A percentile compares a stretch with the other conserved stretches of the same genome.
Evolutionary conservation across 768 basidiomycete species (phyloP).

Genomic region (Leccinum uliginosum): DNA sequence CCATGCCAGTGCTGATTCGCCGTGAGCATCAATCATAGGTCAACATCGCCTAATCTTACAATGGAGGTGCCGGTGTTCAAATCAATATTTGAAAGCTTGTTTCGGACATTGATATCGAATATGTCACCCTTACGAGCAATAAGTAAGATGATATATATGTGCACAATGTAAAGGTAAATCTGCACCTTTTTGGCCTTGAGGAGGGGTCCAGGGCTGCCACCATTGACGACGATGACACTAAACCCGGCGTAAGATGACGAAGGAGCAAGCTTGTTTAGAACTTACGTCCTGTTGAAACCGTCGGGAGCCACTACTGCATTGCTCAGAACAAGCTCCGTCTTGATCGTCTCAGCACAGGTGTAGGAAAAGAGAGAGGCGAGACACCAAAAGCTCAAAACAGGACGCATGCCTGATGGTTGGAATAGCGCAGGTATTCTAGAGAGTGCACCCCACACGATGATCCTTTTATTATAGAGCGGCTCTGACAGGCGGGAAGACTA

Average conservation of each 20-base stretch:
- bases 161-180: neutral
- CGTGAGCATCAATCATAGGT: neutral
- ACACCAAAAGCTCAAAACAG: slow-evolving; percentile 5
- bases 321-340: slow-evolving; percentile 29
- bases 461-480: neutral
- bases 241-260: slow-evolving; percentile 3
- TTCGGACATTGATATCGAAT: slow-evolving; percentile 40
- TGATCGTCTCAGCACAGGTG: slow-evolving; percentile 9
- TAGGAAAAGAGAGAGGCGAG: slow-evolving; percentile 9
- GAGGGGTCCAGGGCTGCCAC: slow-evolving; percentile 36
- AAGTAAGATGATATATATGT: neutral
- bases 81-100: slow-evolving; percentile 34
- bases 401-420: slow-evolving; percentile 7
- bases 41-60: slow-evolving; percentile 22
- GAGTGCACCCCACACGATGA: neutral
- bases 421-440: neutral
- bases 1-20: slow-evolving; percentile 43
- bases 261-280: neutral
- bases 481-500: neutral
- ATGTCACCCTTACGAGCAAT: slow-evolving; percentile 30
- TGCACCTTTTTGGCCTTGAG: slow-evolving; percentile 38
- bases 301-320: slow-evolving; percentile 43
- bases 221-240: slow-evolving; percentile 39
- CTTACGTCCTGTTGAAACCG: slow-evolving; percentile 34
- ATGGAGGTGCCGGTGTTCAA: slow-evolving; percentile 40